phyloP scores from a whole-genome alignment of 768 basidiomycete species.

The Tylopilus felleus region DNA sequence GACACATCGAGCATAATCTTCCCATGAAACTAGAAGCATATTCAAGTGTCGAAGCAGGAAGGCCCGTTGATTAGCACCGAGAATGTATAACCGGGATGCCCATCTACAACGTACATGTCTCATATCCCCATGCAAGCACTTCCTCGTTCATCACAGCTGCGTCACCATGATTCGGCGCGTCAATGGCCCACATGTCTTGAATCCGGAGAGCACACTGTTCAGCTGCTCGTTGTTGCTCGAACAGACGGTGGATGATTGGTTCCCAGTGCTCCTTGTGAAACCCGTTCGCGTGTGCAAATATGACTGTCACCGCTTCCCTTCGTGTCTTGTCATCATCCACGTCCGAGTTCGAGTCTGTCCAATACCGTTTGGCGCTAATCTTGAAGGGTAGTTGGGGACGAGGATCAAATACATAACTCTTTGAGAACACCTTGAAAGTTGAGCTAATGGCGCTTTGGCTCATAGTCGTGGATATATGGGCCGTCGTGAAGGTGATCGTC shows the following conservation, averaged over 20 bases:
- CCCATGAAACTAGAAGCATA: too few species aligned
- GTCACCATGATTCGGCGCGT: too few species aligned
- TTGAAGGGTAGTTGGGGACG: background rate
- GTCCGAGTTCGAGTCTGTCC: background rate
- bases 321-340: background rate
- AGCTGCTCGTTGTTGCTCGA: background rate
- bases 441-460: background rate
- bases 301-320: background rate
- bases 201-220: background rate
- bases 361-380: background rate
- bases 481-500: too few species aligned
- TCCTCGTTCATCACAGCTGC: too few species aligned
- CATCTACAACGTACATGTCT: too few species aligned
- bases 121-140: too few species aligned
- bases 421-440: background rate
- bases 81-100: too few species aligned
- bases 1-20: too few species aligned
- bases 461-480: too few species aligned
- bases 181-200: background rate
- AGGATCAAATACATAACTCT: background rate
- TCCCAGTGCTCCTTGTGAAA: slow-evolving; percentile 16
- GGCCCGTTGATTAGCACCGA: too few species aligned
- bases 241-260: background rate
- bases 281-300: slow-evolving; percentile 4
- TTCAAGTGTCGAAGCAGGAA: too few species aligned